phyloP scores from a whole-genome alignment of 495 filamentous ascomycete genomes.

The Aspergillus bertholletiae region DNA sequence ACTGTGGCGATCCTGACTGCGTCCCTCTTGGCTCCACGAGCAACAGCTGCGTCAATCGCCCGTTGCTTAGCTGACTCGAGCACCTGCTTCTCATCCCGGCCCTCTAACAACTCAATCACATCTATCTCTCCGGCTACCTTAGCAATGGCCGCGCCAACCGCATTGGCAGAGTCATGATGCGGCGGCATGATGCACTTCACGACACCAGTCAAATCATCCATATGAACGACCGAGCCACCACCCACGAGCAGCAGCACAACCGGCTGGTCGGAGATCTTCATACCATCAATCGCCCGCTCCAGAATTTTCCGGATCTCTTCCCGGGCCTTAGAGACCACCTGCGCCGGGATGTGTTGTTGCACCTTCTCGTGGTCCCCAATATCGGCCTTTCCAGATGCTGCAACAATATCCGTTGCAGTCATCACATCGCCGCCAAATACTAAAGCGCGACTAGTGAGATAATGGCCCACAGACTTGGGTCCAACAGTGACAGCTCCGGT shows the following conservation, averaged over 20 bases:
- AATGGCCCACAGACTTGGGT: constrained; percentile 54
- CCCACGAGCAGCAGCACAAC: constrained; percentile 15
- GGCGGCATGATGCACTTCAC: neutral
- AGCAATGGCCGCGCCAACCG: neutral
- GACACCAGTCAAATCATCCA: neutral
- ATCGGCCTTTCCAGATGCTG: constrained; percentile 29
- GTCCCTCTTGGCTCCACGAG: neutral
- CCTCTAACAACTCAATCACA: neutral
- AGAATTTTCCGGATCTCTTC: constrained; percentile 17
- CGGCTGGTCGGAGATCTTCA: constrained; percentile 21
- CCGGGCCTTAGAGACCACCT: constrained; percentile 9
- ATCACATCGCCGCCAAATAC: constrained; percentile 50
- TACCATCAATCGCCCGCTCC: constrained; percentile 17
- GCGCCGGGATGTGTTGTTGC: neutral
- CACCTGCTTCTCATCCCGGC: neutral
- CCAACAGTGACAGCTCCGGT: constrained; percentile 39
- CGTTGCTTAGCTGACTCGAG: neutral
- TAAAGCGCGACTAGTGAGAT: constrained; percentile 42
- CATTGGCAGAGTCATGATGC: neutral
- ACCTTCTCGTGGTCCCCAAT: constrained; percentile 26
- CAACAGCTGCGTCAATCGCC: neutral
- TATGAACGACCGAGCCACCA: neutral
- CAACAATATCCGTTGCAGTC: constrained; percentile 49
- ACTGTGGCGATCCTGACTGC: neutral
- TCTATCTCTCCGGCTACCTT: neutral